These are phyloP conservation scores for Saccharomyces hybrid DNA, from an alignment of 1,139 yeast genomes.

Conservation along the genomic window DNA sequence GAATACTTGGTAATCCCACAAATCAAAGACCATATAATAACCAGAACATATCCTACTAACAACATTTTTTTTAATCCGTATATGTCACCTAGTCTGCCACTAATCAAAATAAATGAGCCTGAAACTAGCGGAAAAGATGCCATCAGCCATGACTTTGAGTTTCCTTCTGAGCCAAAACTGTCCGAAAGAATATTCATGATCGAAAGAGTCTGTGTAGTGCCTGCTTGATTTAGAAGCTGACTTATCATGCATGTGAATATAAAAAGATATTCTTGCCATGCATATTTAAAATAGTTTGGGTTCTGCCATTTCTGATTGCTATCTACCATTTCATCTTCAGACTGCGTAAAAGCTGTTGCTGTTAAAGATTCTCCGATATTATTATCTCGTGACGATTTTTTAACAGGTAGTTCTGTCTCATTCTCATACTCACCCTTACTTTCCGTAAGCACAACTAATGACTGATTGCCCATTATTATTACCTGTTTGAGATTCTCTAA, in stretches of 20 bases:
- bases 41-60: conserved; percentile 40
- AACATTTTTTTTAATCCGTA: conserved; percentile 42
- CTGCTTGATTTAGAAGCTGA: conserved; percentile 32
- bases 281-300: conserved; percentile 17
- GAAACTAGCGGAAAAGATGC: conserved; percentile 50
- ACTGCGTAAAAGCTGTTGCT: not conserved
- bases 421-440: not conserved
- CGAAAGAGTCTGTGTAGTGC: conserved; percentile 30
- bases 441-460: not conserved
- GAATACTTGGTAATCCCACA: conserved; percentile 43
- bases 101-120: conserved; percentile 46
- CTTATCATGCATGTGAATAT: conserved; percentile 36
- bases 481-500: not conserved
- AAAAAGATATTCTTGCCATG: conserved; percentile 29
- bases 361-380: not conserved
- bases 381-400: not conserved
- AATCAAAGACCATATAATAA: conserved; percentile 39
- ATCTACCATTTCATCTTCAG: not conserved
- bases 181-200: conserved; percentile 29
- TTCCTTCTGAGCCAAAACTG: conserved; percentile 22
- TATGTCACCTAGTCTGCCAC: conserved; percentile 48
- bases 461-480: not conserved
- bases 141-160: conserved; percentile 45
- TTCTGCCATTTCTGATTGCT: conserved; percentile 16
- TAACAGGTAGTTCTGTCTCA: not conserved